Conservation (phyloP, 495 filamentous ascomycete species). For the Pseudotulostoma volvatum region DNA sequence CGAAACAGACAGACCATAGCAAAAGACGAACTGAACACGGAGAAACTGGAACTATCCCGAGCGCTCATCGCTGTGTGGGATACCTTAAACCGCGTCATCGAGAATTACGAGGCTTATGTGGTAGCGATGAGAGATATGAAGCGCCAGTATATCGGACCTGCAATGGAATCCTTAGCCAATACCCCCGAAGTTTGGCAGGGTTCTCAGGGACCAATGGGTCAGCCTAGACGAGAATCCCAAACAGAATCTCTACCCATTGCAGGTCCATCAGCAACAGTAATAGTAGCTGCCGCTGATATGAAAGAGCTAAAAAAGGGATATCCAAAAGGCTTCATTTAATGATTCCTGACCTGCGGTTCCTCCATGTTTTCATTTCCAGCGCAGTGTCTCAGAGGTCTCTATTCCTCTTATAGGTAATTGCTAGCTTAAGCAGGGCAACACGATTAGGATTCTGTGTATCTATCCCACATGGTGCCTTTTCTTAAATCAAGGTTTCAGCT, state of each 20-base stretch:
- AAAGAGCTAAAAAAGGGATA: too few species aligned
- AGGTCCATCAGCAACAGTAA: too few species aligned
- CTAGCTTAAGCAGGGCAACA: too few species aligned
- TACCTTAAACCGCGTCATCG: constrained; percentile 7
- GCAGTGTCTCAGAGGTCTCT: too few species aligned
- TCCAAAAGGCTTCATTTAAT: too few species aligned
- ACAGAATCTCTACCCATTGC: neutral
- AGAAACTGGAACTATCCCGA: constrained; percentile 5
- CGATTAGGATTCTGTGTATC: too few species aligned
- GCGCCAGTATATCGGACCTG: constrained; percentile 7
- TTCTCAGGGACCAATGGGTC: neutral
- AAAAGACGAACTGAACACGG: constrained; percentile 5
- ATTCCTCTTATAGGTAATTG: too few species aligned
- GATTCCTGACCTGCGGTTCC: too few species aligned
- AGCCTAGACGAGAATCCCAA: neutral
- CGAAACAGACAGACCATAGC: constrained; percentile 8
- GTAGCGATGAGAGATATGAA: constrained; percentile 6
- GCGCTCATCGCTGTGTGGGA: constrained; percentile 11
- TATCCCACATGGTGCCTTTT: too few species aligned
- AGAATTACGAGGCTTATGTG: constrained; percentile 8
- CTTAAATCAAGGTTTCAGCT: too few species aligned
- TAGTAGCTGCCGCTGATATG: too few species aligned
- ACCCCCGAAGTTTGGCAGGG: constrained; percentile 7
- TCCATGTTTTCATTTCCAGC: too few species aligned
- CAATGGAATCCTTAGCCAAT: constrained; percentile 4